Evolutionary conservation across 352 stramenopile genomes (phyloP), one percentile per base, ranked within the genome.

Genomic region (Saprolegnia diclina): DNA sequence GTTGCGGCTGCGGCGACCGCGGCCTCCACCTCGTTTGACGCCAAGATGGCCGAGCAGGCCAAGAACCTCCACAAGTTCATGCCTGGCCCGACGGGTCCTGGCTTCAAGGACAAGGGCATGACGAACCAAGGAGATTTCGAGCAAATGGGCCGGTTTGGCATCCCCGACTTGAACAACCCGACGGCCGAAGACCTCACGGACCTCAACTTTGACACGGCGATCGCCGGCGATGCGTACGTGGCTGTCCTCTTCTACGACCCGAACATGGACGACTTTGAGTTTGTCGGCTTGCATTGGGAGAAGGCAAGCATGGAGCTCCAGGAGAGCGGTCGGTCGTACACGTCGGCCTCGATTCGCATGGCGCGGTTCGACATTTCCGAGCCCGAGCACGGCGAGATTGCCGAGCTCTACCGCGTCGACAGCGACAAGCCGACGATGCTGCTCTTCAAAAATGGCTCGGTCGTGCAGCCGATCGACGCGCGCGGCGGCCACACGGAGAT

Each of bases 11-110:
- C 57, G 13, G 57, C 57, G 16, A 38, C 57, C 11, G 63, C 63
- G n/a, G 45, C 45, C 16, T 18, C 63, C 10, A 38, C 38, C 18
- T 52, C 48, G 16, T 69, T 69, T 48, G 63, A 69, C 21, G 63
- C 42, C 44, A 69, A 69, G 21, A 69, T 69, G 63, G 63, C 63
- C 14, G 63, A 69, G 18, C 63, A 69, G 13, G 63, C 63, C 9
- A 69, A 69, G 38, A 69, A 69, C 37, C 29, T 69, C 19, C 29
- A 69, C 53, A 61, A 69, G 37, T 69, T 69, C 37, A 69, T 69
- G 63, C 63, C 63, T 2, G 54, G 54, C 32, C 63, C 63, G 11
- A 69, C 63, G 14, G 63, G 63, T 5, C 63, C 63, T 22, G 63
- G 63, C 11, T 69, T 69, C 53, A 26, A 40, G 18, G 63, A 69